These are phyloP conservation scores for Micromonas commoda DNA, from an alignment of 139 green algal genomes.

Conservation along the genomic window DNA sequence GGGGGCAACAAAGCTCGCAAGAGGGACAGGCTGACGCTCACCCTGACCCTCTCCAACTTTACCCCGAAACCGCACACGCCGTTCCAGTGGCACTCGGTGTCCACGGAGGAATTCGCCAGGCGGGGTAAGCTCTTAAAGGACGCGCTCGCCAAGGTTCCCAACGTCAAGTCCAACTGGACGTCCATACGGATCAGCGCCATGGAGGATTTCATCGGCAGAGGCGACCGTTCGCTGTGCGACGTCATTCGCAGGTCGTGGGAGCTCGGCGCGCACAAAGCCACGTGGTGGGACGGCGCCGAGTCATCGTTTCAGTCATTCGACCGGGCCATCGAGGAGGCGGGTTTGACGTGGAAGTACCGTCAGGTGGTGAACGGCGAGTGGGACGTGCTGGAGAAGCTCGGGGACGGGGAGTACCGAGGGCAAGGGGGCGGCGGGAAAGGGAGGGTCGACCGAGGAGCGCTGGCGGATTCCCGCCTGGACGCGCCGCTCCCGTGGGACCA, in stretches of 20 bases:
- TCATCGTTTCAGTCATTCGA: slow-evolving; percentile 43
- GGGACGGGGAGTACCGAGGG: slow-evolving; percentile 52
- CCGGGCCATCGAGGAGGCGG: slow-evolving; percentile 56
- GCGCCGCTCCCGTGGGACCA: slow-evolving; percentile 67
- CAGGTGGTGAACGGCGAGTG: slow-evolving; percentile 58
- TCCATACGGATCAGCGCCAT: slow-evolving; percentile 52
- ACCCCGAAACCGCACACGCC: slow-evolving; percentile 75
- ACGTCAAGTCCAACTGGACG: slow-evolving; percentile 65
- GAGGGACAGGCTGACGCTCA: slow-evolving; percentile 42
- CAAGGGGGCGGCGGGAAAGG: slow-evolving; percentile 56
- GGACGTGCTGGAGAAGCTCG: slow-evolving; percentile 63
- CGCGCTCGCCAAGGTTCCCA: slow-evolving; percentile 42
- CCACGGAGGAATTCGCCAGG: slow-evolving; percentile 53
- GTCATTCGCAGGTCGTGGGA: slow-evolving; percentile 63
- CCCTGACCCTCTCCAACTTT: slow-evolving; percentile 71
- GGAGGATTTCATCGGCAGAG: slow-evolving; percentile 60
- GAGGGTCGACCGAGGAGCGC: slow-evolving; percentile 52
- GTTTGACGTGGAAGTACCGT: slow-evolving; percentile 56
- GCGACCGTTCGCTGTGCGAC: slow-evolving; percentile 27
- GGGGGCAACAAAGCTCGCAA: slow-evolving; percentile 21
- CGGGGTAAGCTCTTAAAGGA: slow-evolving; percentile 59
- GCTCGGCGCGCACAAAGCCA: slow-evolving; percentile 63
- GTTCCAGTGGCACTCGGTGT: slow-evolving; percentile 60
- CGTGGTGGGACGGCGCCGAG: slow-evolving; percentile 51
- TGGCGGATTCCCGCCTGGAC: slow-evolving; percentile 59